Base-by-base conservation (phyloP, 148 eudicot genomes). In the Chenopodium quinoa region DNA sequence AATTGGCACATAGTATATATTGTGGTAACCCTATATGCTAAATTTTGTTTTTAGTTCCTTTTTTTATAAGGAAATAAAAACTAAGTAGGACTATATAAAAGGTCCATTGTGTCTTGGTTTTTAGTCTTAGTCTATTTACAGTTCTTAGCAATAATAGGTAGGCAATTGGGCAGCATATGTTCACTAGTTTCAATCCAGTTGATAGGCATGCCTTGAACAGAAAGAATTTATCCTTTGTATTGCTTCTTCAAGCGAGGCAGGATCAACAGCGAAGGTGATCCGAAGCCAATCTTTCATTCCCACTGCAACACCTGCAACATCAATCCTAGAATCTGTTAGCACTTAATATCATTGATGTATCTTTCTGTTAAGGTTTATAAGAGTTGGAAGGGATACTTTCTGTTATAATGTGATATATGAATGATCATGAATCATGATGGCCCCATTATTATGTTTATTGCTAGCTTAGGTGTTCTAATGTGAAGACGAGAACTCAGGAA, bases 281-380 rank as follows among this genome's bases (percentile, higher is more conserved):
- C 98, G 85, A 54, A 94, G 82, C 97, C 98, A 94, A 73, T 91
- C 86, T 74, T 93, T 88, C 86, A 94, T 81, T 58, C 97, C 95
- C n/a, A 93, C 93, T 0, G 95, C 88, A 58, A 88, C 32, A 68
- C 98, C 98, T 94, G 88, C 81, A 81, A 56, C 37, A 67, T 50
- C 44, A 31, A 32, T 44, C 0, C 54, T 40, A 9, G 16, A 8
- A 22, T 44, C 5, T 8, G 25, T 44, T 46, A 46, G 75, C 52
- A 20, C 23, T 71, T 37, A 0, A 70, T 70, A 68, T 64, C 2
- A 23, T 64, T 64, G 68, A 1, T 64, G 3, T 31, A 31, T 31
- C 32, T 31, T 31, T 31, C 32, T 31, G 6, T 34, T 3, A 34
- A 23, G 27, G 27, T 64, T 8, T 23, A 64, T 7, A 7, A 9